Evolutionary conservation across 306 rosid genomes (phyloP), one percentile per base, ranked within the genome.

Genomic region (Crataegus laevigata): DNA sequence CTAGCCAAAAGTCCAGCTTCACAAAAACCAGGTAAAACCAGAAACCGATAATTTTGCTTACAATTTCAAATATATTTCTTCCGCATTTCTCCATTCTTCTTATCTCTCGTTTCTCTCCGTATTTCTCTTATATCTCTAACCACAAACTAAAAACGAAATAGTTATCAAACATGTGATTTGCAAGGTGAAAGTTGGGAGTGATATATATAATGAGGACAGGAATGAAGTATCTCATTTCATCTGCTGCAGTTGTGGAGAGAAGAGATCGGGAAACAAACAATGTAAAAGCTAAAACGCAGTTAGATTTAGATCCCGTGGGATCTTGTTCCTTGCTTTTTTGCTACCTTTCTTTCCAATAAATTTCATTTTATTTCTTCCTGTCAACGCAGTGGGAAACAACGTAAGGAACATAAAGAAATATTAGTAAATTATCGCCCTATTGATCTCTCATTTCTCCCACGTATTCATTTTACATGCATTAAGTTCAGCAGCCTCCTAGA

Each of bases 361-460:
- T 30, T 71, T 29, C 54, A 75, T 76, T 71, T 83, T 61, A 34
- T 45, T 70, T 79, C 76, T 78, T 74, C 36, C 76, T 89, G 96
- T 81, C 89, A 88, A 79, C 80, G 89, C 85, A 84, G 86, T 84
- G 80, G 83, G 87, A 73, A 87, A 85, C 87, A 83, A 83, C 85
- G 72, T 60, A 57, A 72, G 77, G 75, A 73, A 81, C 68, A 77
- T 42, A 75, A 79, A 73, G 9, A 47, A 50, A 76, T 74, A 74
- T 69, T 69, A 80, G 73, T 72, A 75, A 71, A 79, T 71, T 68
- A 82, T 69, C 77, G 47, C 55, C 68, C 68, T 78, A 75, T 77
- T 50, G 51, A 74, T 80, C 66, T 77, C 77, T 73, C 21, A 50
- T 50, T 47, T 50, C 21, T 50, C 8, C 21, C 54, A 47, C 3